phyloP scores from a whole-genome alignment of 768 basidiomycete species.

The Boletus sp. region DNA sequence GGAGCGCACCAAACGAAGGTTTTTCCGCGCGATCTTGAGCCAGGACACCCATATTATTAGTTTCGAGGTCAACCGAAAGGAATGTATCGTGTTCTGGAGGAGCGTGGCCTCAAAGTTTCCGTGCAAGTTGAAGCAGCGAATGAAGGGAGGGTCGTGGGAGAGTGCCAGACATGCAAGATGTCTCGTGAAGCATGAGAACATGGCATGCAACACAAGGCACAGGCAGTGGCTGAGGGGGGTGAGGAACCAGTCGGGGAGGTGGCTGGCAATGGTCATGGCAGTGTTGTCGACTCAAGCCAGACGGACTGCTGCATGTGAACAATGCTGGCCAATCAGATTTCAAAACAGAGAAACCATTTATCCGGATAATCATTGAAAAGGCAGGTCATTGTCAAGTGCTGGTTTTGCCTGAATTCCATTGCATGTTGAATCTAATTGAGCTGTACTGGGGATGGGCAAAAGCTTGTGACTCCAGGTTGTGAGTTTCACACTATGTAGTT shows the following conservation, averaged over 20 bases:
- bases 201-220: no score
- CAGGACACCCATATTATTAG: background rate
- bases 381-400: slow-evolving; percentile 28
- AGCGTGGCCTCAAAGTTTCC: slow-evolving; percentile 15
- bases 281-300: slow-evolving; percentile 15
- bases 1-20: slow-evolving; percentile 37
- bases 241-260: background rate
- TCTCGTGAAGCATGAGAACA: background rate
- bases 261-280: no score
- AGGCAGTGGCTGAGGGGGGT: background rate
- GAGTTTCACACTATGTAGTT: no score
- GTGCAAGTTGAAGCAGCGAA: background rate
- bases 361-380: slow-evolving; percentile 17
- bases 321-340: slow-evolving; percentile 31
- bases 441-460: slow-evolving; percentile 5
- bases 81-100: slow-evolving; percentile 18
- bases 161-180: background rate
- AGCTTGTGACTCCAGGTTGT: no score
- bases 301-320: slow-evolving; percentile 30
- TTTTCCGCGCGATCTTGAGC: background rate
- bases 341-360: slow-evolving; percentile 16
- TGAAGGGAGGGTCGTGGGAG: background rate
- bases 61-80: slow-evolving; percentile 25
- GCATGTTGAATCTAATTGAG: slow-evolving; percentile 3
- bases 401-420: slow-evolving; percentile 25